Evolutionary conservation across 1,139 yeast species (phyloP).

Genomic region (Hemisphaericaspora xylofermentans): DNA sequence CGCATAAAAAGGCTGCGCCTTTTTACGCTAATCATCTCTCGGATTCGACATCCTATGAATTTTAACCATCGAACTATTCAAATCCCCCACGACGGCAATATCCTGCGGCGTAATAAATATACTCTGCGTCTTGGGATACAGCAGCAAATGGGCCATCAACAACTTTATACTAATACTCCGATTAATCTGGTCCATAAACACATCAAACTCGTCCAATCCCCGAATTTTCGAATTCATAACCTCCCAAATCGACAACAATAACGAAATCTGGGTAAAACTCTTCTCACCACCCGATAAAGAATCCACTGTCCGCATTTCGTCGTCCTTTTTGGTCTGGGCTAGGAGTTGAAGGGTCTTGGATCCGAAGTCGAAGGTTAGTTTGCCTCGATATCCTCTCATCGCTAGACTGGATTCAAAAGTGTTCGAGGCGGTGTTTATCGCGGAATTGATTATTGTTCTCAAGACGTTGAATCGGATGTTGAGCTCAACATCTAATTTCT

Average conservation of each 20-base stretch:
- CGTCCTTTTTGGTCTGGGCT: conserved; percentile 61
- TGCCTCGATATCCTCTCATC: conserved; percentile 75
- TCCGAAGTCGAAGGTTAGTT: conserved; percentile 58
- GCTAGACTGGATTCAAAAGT: conserved; percentile 60
- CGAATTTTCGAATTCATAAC: conserved; percentile 84
- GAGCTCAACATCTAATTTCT: conserved; percentile 34
- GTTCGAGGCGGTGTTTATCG: conserved; percentile 34
- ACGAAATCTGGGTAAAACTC: conserved; percentile 87
- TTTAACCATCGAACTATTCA: conserved; percentile 59
- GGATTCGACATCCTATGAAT: conserved; percentile 73
- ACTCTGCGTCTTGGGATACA: conserved; percentile 71
- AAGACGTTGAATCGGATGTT: conserved; percentile 51
- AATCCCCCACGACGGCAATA: conserved; percentile 72
- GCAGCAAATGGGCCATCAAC: conserved; percentile 65
- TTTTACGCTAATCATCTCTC: conserved; percentile 21
- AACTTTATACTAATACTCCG: conserved; percentile 76
- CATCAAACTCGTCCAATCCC: conserved; percentile 96
- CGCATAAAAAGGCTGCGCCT: neutral
- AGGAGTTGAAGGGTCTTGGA: conserved; percentile 52
- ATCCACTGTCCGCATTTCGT: conserved; percentile 65
- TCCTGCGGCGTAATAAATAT: conserved; percentile 95
- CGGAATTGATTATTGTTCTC: conserved; percentile 40
- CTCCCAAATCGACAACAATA: conserved; percentile 88
- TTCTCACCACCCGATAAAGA: conserved; percentile 97
- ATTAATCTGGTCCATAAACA: conserved; percentile 94